Base-by-base conservation (phyloP, 2,329 filamentous ascomycete genomes). In the Graphium sp. region DNA sequence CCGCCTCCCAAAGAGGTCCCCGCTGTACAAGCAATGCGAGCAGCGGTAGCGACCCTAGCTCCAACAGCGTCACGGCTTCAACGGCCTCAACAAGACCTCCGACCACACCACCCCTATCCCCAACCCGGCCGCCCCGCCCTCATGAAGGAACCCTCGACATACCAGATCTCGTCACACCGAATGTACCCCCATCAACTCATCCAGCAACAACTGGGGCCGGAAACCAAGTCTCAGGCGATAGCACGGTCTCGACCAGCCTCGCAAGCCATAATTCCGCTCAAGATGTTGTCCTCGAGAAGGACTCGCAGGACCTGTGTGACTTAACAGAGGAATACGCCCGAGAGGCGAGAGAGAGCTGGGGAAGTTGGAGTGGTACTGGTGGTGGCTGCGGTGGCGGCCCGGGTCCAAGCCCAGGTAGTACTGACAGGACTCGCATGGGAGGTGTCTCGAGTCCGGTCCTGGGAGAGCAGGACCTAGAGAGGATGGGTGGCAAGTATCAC, bases 101-200 rank as follows among this genome's bases (percentile, higher is more conserved):
- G 18, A 19, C 19, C 3, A 31, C 37, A 15, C 38, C 42, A 5
- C 44, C 47, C 0, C 31, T 39, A 3, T 50, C 49, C 3, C 52
- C 55, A 0, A 37, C 37, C 3, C 46, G 51, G 0, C 49, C 53
- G 2, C 43, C 46, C 2, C 44, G 52, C 2, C 49, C 50, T 1
- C 49, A 53, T 26, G 49, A 53, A 13, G 32, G 34, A 3, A 43
- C 45, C 4, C 41, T 55, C 5, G 47, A 52, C 35, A 52, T 55
- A 5, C 49, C 52, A 0, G 49, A 49, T 16, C 38, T 46, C 2
- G 40, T 44, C 45, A 3, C 45, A 39, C 14, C 33, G 22, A 13
- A 38, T 36, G 12, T 17, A 12, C 14, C 24, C 15, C n/a, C 20
- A 18, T 15, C n/a, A 11, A 22, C 29, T 18, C 29, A 17, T 3